phyloP scores from a whole-genome alignment of 768 basidiomycete genomes.

The Calocybe indica region DNA sequence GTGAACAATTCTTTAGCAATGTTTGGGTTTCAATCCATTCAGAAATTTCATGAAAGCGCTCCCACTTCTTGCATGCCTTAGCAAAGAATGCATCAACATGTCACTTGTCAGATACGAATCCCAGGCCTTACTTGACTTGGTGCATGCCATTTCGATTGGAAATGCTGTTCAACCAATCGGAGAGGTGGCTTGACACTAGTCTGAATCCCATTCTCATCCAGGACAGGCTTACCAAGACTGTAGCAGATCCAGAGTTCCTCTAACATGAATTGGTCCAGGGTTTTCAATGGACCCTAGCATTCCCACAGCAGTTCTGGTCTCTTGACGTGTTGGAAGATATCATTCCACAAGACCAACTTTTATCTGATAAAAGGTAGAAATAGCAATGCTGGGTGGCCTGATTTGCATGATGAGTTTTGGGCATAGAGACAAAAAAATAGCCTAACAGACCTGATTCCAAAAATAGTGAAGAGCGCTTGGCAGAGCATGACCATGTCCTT shows the following conservation, averaged over 20 bases:
- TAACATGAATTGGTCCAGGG: constrained; percentile 13
- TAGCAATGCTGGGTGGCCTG: no score
- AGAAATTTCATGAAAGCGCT: constrained; percentile 17
- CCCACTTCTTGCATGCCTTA: constrained; percentile 15
- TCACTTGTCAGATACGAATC: constrained; percentile 25
- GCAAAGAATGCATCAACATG: constrained; percentile 22
- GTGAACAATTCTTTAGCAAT: not conserved
- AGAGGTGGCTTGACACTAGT: constrained; percentile 20
- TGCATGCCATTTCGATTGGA: constrained; percentile 12
- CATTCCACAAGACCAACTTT: constrained; percentile 13
- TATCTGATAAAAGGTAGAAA: no score
- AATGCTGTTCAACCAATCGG: constrained; percentile 13
- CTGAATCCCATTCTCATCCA: constrained; percentile 9
- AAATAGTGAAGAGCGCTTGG: no score
- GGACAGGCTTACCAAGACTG: constrained; percentile 12
- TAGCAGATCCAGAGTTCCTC: constrained; percentile 14
- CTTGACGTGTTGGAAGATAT: constrained; percentile 16
- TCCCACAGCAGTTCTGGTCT: constrained; percentile 18
- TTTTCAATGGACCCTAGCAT: constrained; percentile 16
- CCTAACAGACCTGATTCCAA: no score
- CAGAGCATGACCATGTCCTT: no score
- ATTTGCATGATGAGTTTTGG: no score
- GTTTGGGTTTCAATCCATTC: constrained; percentile 11
- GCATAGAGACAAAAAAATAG: no score
- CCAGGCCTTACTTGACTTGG: no score